phyloP scores from a whole-genome alignment of 164 flowering plant species.

The Nymphaea colorata region DNA sequence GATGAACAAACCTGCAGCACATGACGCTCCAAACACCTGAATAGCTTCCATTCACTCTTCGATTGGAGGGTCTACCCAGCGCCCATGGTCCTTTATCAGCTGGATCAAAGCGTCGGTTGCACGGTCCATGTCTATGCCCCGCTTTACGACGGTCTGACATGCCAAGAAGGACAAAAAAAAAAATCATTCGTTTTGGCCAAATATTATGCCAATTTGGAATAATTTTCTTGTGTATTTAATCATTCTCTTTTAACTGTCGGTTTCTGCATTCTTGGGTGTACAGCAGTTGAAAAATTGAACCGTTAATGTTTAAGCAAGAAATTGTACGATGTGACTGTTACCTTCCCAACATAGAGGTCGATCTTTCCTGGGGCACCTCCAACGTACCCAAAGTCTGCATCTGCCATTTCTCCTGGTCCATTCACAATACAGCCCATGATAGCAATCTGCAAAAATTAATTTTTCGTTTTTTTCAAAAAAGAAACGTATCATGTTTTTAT shows the following conservation, averaged over 20 bases:
- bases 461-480: no score
- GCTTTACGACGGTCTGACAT: conserved; percentile 76
- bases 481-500: neutral
- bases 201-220: neutral
- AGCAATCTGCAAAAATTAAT: conserved; percentile 96
- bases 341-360: conserved; percentile 97
- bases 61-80: conserved; percentile 89
- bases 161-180: neutral
- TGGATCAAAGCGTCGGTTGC: conserved; percentile 95
- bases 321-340: conserved; percentile 7
- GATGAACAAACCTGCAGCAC: no score
- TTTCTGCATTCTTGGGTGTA: neutral
- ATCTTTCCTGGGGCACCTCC: conserved; percentile 99
- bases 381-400: conserved; percentile 98
- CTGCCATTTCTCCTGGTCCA: conserved; percentile 99
- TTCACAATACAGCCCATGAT: conserved; percentile 99
- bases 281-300: neutral
- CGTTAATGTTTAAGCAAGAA: neutral
- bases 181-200: neutral
- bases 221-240: no score
- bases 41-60: conserved; percentile 35
- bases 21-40: no score
- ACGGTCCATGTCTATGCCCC: conserved; percentile 74
- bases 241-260: no score
- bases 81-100: conserved; percentile 87